Conservation (phyloP, 352 stramenopile genomes). For the Pythium plurisporium region DNA sequence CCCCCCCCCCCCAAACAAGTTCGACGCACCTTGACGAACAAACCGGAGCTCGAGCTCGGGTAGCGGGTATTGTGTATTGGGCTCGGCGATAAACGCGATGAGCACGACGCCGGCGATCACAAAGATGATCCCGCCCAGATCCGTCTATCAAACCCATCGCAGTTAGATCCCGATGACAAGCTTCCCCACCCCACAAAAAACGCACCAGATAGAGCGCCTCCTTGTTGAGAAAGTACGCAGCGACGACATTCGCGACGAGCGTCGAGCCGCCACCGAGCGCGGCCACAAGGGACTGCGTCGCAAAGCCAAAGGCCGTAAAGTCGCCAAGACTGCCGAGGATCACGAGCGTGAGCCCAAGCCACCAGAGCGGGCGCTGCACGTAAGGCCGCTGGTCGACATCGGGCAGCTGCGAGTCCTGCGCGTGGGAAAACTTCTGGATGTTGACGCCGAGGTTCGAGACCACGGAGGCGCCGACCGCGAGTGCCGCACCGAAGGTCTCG, state of each 20-base stretch:
- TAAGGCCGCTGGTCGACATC: slow-evolving; percentile 60
- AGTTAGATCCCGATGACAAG: background rate
- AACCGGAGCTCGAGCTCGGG: slow-evolving; percentile 82
- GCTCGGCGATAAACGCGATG: slow-evolving; percentile 82
- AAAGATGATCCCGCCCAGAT: slow-evolving; percentile 79
- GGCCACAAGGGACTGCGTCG: slow-evolving; percentile 85
- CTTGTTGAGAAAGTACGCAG: slow-evolving; percentile 79
- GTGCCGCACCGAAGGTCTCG: slow-evolving; percentile 75
- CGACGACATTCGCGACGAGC: slow-evolving; percentile 86
- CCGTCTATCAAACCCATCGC: slow-evolving; percentile 32
- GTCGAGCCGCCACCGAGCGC: slow-evolving; percentile 82
- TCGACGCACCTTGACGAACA: slow-evolving; percentile 46
- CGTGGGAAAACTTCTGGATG: slow-evolving; percentile 7
- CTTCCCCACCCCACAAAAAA: background rate
- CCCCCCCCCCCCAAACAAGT: too few relatives aligned
- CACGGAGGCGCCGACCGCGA: slow-evolving; percentile 77
- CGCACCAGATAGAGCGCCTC: slow-evolving; percentile 65
- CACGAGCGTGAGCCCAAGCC: slow-evolving; percentile 74
- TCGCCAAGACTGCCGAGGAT: slow-evolving; percentile 81
- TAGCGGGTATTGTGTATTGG: slow-evolving; percentile 83
- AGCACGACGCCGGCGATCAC: slow-evolving; percentile 86
- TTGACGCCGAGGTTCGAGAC: slow-evolving; percentile 79
- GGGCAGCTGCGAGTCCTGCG: slow-evolving; percentile 23
- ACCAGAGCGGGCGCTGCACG: slow-evolving; percentile 85
- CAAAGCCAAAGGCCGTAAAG: slow-evolving; percentile 88